Base-by-base conservation (phyloP, 2,329 filamentous ascomycete species). In the Rachicladosporium sp. region DNA sequence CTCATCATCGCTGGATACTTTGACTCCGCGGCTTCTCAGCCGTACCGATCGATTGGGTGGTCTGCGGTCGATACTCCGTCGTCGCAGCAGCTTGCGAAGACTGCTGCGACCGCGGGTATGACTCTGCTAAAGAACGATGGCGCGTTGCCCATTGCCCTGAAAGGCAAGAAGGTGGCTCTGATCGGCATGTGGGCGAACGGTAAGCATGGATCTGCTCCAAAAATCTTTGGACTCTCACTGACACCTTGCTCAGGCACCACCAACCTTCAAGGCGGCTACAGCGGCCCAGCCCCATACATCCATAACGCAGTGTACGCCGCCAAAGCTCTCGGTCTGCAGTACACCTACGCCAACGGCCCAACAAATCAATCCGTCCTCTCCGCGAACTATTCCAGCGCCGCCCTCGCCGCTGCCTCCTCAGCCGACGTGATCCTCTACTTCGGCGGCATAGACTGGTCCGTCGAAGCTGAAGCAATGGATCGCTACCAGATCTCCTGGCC, bases 201-300 rank as follows among this genome's bases (percentile, higher is more conserved):
- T 8, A 27, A 6, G 23, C 7, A 6, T 7, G 6, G 4, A 27
- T 27, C 6, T 27, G 6, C 23, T 27, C 3, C 6, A 2, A 6
- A 6, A 27, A 27, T 27, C 23, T 2, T 27, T 2, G 2, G 3
- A 4, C 23, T 27, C 23, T 27, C 23, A 27, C 23, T 27, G 23
- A 27, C 23, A 6, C 23, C 5, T 7, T 8, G 7, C 23, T 2
- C 23, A 27, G 23, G 23, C 23, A 70, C 69, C 0, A 59, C 55
- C 8, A 63, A 73, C 42, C 63, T 77, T 55, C 70, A 69, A 35
- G 73, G 73, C 1, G 71, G 70, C 46, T 78, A 78, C 53, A 60
- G 50, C 42, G 45, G 43, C 6, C 38, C 37, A 9, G 37, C 49
- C 8, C 45, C 43, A 6, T 51, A 45, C 38, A 34, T 51, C 4